Evolutionary conservation across 2,329 filamentous ascomycete species (phyloP).

Genomic region (Microdochium trichocladiopsis): DNA sequence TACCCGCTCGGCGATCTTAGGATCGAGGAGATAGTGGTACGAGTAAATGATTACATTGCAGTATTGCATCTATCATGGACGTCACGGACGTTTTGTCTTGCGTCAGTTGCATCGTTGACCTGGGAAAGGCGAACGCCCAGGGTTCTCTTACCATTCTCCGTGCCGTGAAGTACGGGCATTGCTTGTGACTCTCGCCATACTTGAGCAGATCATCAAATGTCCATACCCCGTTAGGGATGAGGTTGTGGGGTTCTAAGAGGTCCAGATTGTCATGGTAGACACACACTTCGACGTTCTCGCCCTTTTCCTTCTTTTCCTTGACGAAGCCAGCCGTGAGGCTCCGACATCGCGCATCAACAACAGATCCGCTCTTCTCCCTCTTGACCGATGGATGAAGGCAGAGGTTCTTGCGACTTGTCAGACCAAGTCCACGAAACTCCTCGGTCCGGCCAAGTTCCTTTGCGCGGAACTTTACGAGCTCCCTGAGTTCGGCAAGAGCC

Average conservation of each 20-base stretch:
- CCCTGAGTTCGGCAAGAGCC: conserved; percentile 83
- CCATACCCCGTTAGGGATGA: conserved; percentile 92
- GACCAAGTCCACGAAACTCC: conserved; percentile 84
- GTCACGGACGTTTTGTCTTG: conserved; percentile 1
- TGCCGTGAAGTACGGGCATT: conserved; percentile 95
- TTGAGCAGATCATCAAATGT: conserved; percentile 82
- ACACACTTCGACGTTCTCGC: conserved; percentile 90
- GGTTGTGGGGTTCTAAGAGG: conserved; percentile 86
- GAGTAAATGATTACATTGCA: conserved; percentile 99
- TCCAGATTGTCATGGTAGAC: conserved; percentile 98
- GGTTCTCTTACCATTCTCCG: conserved; percentile 78
- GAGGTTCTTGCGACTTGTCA: conserved; percentile 95
- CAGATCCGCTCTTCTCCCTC: conserved; percentile 85
- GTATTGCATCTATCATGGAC: conserved; percentile 71
- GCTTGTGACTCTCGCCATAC: conserved; percentile 92
- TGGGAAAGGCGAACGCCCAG: too few species aligned
- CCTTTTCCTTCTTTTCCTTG: conserved; percentile 92
- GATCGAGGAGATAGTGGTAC: conserved; percentile 95
- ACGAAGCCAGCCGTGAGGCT: conserved; percentile 95
- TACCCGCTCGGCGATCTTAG: conserved; percentile 93
- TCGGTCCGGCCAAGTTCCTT: conserved; percentile 85
- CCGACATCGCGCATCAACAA: conserved; percentile 93
- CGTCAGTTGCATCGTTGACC: neutral
- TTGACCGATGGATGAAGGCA: conserved; percentile 96
- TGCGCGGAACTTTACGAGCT: conserved; percentile 88